Evolutionary conservation across 805 yeast genomes (phyloP).

Genomic region (Barnettozyma sucrosica): DNA sequence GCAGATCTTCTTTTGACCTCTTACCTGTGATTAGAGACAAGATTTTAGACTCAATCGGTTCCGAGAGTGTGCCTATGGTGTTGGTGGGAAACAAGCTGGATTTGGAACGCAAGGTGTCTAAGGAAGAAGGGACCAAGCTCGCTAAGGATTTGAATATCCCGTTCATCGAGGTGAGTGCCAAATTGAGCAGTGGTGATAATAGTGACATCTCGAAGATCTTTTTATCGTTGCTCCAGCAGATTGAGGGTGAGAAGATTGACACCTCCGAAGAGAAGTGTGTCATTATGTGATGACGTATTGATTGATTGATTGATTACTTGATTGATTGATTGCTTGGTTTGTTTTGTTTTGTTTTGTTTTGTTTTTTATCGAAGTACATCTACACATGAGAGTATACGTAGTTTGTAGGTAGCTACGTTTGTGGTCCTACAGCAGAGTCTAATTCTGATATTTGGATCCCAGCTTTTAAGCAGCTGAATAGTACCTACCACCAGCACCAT

Average conservation of each 20-base stretch:
- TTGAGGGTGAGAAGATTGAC: slow-evolving; percentile 59
- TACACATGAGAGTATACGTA: too few species aligned
- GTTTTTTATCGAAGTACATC: too few species aligned
- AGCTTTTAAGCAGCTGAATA: too few species aligned
- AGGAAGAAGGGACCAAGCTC: slow-evolving; percentile 51
- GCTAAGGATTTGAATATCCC: slow-evolving; percentile 66
- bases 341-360: too few species aligned
- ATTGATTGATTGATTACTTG: too few species aligned
- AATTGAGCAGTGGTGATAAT: slow-evolving; percentile 70
- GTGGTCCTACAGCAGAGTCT: too few species aligned
- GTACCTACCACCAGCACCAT: too few species aligned
- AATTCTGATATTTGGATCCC: too few species aligned
- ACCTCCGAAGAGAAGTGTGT: slow-evolving; percentile 44
- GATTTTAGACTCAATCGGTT: slow-evolving; percentile 64
- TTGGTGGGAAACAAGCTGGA: slow-evolving; percentile 76
- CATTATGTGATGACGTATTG: slow-evolving; percentile 32
- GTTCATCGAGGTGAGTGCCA: slow-evolving; percentile 80
- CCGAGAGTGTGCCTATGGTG: slow-evolving; percentile 69
- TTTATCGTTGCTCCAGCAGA: slow-evolving; percentile 50
- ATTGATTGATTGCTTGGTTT: too few species aligned
- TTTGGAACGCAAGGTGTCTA: slow-evolving; percentile 57
- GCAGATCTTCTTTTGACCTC: slow-evolving; percentile 71
- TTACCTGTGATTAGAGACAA: slow-evolving; percentile 75
- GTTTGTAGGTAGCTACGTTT: too few species aligned
- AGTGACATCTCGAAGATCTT: slow-evolving; percentile 62